Evolutionary conservation across 192 early-diverging fungal genomes (phyloP), one percentile per base, ranked within the genome.

Genomic region (Backusella tarrabulga): DNA sequence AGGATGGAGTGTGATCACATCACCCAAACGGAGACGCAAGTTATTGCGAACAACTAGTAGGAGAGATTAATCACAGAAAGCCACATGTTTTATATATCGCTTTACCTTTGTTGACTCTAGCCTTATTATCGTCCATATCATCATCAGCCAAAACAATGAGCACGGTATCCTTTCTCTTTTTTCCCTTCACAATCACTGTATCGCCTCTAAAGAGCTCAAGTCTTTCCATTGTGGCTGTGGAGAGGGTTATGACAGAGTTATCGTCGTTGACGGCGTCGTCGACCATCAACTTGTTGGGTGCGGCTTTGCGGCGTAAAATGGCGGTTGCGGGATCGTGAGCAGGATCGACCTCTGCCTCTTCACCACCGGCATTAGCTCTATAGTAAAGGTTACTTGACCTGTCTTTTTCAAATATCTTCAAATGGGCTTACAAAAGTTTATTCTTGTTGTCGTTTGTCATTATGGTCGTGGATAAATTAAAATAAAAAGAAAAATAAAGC

Each of bases 281-380:
- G 36, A 99, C 95, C 87, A 99, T 94, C 68, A 99, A 86, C 89
- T 99, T 99, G 89, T 99, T 99, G n/a, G 95, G 95, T 46, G 97
- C 93, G 0, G 94, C 81, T 84, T 99, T 99, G 79, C 93, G 92
- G 80, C 96, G 95, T 69, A 99, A 87, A 81, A 99, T 99, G 68
- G 97, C 98, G 17, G 95, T 94, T 54, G 97, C 93, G 40, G 92
- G 87, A 87, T 99, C 98, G 70, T 95, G 86, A 52, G 85, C 89
- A 34, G 90, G 85, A 83, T 93, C 89, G 42, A 79, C 72, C 54
- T 82, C 42, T 29, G 84, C 71, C 14, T 87, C 80, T 54, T 71
- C 63, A 41, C 84, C 87, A 41, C 86, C 85, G 54, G 90, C 85
- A 73, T 92, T 91, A 60, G 87, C 79, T 46, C 87, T 89, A 83